Evolutionary conservation across 2,329 filamentous ascomycete genomes (phyloP).

Genomic region (Hymenoscyphus fraxineus): DNA sequence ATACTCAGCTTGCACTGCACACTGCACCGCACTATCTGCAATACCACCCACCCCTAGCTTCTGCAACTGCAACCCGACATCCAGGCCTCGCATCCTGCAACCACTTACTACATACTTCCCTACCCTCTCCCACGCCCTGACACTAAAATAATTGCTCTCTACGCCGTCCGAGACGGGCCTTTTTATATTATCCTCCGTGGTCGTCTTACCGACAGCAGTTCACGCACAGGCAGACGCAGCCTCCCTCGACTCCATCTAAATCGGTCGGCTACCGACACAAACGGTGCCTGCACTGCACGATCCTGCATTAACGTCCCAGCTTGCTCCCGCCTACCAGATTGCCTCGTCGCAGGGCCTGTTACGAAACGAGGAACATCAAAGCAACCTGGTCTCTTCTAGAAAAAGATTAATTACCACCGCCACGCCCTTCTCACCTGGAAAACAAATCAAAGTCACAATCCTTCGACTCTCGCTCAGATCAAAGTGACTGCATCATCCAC

Average conservation of each 20-base stretch:
- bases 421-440: constrained; percentile 6
- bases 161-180: constrained; percentile 9
- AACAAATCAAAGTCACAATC: neutral
- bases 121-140: neutral
- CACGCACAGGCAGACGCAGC: constrained; percentile 15
- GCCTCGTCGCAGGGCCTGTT: constrained; percentile 30
- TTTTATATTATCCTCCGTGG: constrained; percentile 10
- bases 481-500: neutral
- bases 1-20: constrained; percentile 11
- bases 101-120: constrained; percentile 1
- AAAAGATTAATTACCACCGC: constrained; percentile 19
- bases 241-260: constrained; percentile 19
- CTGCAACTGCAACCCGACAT: constrained; percentile 11
- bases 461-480: neutral
- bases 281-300: constrained; percentile 13
- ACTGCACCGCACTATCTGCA: neutral
- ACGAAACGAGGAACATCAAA: constrained; percentile 32
- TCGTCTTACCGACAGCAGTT: constrained; percentile 24
- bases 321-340: constrained; percentile 17
- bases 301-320: constrained; percentile 27
- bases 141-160: neutral
- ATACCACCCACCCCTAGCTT: neutral
- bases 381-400: constrained; percentile 26
- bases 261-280: constrained; percentile 23
- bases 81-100: constrained; percentile 6